Conservation (phyloP, 1,139 yeast species). For the Sugiyamaella pinicola region DNA sequence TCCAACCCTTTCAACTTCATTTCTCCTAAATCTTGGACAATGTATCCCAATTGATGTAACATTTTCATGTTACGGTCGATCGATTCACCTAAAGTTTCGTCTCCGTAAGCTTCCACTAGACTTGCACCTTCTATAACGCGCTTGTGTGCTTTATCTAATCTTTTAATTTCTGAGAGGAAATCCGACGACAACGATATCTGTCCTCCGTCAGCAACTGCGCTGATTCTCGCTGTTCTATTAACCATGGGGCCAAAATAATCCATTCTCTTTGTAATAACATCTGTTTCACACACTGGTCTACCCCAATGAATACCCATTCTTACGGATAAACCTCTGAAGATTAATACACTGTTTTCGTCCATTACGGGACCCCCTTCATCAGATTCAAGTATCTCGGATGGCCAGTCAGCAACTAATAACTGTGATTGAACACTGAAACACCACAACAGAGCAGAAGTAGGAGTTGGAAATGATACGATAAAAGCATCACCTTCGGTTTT, state of each 20-base stretch:
- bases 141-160: slow-evolving; percentile 57
- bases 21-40: slow-evolving; percentile 76
- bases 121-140: slow-evolving; percentile 46
- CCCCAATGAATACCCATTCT: slow-evolving; percentile 99
- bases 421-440: slow-evolving; percentile 91
- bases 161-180: slow-evolving; percentile 69
- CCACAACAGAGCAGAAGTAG: slow-evolving; percentile 89
- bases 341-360: slow-evolving; percentile 61
- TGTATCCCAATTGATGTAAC: slow-evolving; percentile 70
- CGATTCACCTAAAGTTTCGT: slow-evolving; percentile 58
- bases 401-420: slow-evolving; percentile 88
- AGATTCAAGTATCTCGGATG: slow-evolving; percentile 82
- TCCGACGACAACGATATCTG: slow-evolving; percentile 87
- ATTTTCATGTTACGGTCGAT: slow-evolving; percentile 69
- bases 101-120: slow-evolving; percentile 62
- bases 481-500: slow-evolving; percentile 99
- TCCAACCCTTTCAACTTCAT: slow-evolving; percentile 91
- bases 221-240: slow-evolving; percentile 88
- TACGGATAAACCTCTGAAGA: slow-evolving; percentile 88
- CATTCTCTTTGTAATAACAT: slow-evolving; percentile 94
- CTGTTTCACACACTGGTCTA: slow-evolving; percentile 92
- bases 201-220: slow-evolving; percentile 98
- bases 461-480: slow-evolving; percentile 97
- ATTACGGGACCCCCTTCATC: slow-evolving; percentile 82
- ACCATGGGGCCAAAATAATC: slow-evolving; percentile 99